These are phyloP conservation scores for Umbelopsis isabellina DNA, from an alignment of 192 early-diverging fungal genomes.

Conservation along the genomic window DNA sequence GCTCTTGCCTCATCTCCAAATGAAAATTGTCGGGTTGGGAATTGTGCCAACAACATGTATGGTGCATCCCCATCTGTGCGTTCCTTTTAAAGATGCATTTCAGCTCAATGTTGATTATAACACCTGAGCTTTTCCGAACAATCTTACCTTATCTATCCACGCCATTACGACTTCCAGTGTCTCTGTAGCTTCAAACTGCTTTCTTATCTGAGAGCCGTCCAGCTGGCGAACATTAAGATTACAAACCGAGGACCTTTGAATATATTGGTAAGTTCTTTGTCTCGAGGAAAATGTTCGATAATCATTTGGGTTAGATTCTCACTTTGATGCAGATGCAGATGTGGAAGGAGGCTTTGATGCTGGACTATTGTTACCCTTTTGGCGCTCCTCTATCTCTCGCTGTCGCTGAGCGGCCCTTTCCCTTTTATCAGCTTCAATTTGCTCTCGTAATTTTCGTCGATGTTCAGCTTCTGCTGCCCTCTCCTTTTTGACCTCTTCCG, in stretches of 20 bases:
- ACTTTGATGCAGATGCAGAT: not conserved
- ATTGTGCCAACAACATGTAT: constrained; percentile 37
- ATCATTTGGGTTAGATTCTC: not conserved
- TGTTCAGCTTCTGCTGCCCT: constrained; percentile 30
- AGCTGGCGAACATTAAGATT: constrained; percentile 38
- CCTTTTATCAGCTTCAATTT: constrained; percentile 36
- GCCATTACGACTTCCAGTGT: constrained; percentile 26
- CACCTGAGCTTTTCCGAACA: not conserved
- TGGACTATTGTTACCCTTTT: not conserved
- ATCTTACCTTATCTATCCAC: constrained; percentile 37
- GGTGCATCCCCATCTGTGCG: constrained; percentile 38
- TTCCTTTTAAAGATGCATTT: constrained; percentile 19
- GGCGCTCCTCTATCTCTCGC: not conserved
- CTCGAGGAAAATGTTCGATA: not conserved
- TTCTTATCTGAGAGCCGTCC: constrained; percentile 29
- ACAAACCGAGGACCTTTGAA: not conserved
- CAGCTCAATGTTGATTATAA: not conserved
- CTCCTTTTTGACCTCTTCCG: constrained; percentile 33
- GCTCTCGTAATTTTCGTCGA: constrained; percentile 28
- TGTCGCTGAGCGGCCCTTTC: constrained; percentile 17
- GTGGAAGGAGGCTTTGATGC: not conserved
- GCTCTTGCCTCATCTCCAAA: constrained; percentile 27
- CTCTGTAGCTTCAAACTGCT: constrained; percentile 31
- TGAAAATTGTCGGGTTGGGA: constrained; percentile 38
- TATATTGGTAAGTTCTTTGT: not conserved